Percentiles rank a stretch among this genome's conserved stretches.
Conservation (phyloP, 2,329 filamentous ascomycete genomes). For the Remersonia thermophila region DNA sequence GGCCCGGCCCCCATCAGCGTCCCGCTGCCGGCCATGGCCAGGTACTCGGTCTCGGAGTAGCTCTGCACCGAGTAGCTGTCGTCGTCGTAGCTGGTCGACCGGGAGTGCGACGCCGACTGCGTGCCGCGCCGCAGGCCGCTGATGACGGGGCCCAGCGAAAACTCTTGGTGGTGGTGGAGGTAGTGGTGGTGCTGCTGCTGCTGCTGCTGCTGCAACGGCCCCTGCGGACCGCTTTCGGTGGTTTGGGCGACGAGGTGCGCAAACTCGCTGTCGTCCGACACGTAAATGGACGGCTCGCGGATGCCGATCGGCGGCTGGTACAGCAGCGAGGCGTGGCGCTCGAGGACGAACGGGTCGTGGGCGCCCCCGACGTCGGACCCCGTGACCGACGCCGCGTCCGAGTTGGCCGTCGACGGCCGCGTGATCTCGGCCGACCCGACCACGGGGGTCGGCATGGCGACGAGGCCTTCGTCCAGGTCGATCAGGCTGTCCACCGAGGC, state of each 20-base stretch:
- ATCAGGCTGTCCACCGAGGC: conserved; percentile 26
- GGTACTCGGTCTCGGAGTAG: conserved; percentile 19
- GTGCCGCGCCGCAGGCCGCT: conserved; percentile 20
- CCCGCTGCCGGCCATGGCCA: conserved; percentile 9
- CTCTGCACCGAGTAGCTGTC: conserved; percentile 15
- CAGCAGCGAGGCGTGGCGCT: conserved; percentile 47
- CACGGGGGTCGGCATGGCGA: conserved; percentile 24
- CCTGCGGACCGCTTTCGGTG: no score
- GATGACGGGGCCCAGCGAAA: conserved; percentile 7
- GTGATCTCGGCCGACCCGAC: conserved; percentile 31
- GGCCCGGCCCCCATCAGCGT: conserved; percentile 3
- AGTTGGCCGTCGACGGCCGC: conserved; percentile 48
- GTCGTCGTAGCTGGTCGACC: conserved; percentile 20
- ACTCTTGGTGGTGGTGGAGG: no score
- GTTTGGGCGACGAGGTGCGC: conserved; percentile 1
- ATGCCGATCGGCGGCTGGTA: conserved; percentile 25
- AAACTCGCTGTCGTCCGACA: conserved; percentile 45
- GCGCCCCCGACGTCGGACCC: conserved; percentile 43
- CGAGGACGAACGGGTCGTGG: conserved; percentile 47
- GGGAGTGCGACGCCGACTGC: conserved; percentile 12
- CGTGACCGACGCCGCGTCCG: conserved; percentile 41
- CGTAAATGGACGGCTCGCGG: conserved; percentile 48
- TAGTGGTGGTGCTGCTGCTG: no score
- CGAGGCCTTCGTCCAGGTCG: conserved; percentile 23
- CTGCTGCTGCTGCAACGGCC: not conserved